These are phyloP conservation scores for Tuctoria greenei DNA, from an alignment of 176 grass and related monocot genomes.

Conservation along the genomic window DNA sequence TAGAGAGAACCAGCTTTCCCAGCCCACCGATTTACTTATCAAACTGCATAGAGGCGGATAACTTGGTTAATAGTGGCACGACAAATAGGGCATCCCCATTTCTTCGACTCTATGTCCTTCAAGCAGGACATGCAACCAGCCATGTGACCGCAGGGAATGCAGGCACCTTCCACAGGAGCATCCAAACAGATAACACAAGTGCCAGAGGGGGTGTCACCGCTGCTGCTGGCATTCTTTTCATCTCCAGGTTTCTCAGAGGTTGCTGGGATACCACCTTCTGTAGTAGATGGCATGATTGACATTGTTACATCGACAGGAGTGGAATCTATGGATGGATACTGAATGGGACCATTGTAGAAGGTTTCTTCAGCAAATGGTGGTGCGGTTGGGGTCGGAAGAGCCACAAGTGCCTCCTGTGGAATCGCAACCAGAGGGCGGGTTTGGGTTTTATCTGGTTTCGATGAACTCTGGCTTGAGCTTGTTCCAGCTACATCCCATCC, in stretches of 20 bases:
- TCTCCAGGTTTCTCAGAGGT: conserved; percentile 28
- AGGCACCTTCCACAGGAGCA: conserved; percentile 88
- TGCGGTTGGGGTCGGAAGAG: conserved; percentile 58
- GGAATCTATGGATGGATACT: conserved; percentile 80
- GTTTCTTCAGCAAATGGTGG: conserved; percentile 63
- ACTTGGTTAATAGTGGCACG: conserved; percentile 80
- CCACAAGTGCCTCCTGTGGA: conserved; percentile 30
- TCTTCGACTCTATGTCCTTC: conserved; percentile 82
- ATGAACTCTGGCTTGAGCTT: conserved; percentile 40
- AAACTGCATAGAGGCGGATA: conserved; percentile 91
- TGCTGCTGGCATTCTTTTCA: conserved; percentile 23
- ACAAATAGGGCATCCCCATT: conserved; percentile 89
- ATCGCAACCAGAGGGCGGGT: conserved; percentile 15
- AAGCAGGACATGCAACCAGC: conserved; percentile 94
- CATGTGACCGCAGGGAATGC: conserved; percentile 98
- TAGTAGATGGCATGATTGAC: not conserved
- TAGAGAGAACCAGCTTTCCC: not conserved
- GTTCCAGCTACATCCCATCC: conserved; percentile 61
- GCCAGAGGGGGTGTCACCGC: conserved; percentile 33
- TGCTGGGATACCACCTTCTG: conserved; percentile 1
- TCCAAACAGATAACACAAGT: conserved; percentile 94
- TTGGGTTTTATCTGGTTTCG: conserved; percentile 18
- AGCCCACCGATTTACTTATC: conserved; percentile 23
- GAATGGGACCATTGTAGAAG: conserved; percentile 61
- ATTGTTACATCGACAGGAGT: conserved; percentile 53